Evolutionary conservation across 495 filamentous ascomycete genomes (phyloP), one percentile per base, ranked within the genome.

Genomic region (Tuber borchii): DNA sequence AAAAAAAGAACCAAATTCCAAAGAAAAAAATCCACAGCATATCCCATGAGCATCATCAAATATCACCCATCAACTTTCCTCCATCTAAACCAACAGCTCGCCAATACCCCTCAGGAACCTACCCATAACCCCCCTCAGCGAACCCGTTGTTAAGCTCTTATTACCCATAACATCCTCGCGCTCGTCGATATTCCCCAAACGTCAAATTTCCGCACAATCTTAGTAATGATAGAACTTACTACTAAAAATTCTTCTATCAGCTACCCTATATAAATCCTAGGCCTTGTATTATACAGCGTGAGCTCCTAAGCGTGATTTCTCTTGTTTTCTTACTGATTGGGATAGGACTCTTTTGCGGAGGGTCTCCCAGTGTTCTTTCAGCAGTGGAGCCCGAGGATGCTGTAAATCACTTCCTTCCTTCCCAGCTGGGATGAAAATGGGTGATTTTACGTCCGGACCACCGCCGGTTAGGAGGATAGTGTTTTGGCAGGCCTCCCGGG

Each of bases 231-330:
- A 79, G 93, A 95, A 31, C 87, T 88, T 71, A 92, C 92, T 85
- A 93, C 92, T 0, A 91, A 92, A 31, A 96, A 86, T 5, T 92
- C 92, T 5, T 92, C 92, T 72, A 88, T 87, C 87, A 89, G 88
- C 76, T 90, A 86, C 88, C 87, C 7, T 88, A 90, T 86, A 78
- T 88, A 90, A 43, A 89, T 89, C 2, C 87, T 82, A 1, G 88
- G 88, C 0, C 88, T 88, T 0, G 88, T 88, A 75, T 88, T 88
- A 68, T 90, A 90, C 2, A 88, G 87, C 37, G 88, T 84, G 73
- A 86, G 90, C 16, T 76, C 77, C 77, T 77, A 80, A 39, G 44
- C 73, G 10, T 68, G 40, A 9, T 26, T 9, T 22, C 70, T 76
- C n/a, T 46, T 71, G 0, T 78, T 73, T 34, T 82, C 82, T 83